Percentiles rank a stretch among this genome's conserved stretches.
phyloP scores from a whole-genome alignment of 371 early-diverging fungal genomes.

The Ordospora colligata region DNA sequence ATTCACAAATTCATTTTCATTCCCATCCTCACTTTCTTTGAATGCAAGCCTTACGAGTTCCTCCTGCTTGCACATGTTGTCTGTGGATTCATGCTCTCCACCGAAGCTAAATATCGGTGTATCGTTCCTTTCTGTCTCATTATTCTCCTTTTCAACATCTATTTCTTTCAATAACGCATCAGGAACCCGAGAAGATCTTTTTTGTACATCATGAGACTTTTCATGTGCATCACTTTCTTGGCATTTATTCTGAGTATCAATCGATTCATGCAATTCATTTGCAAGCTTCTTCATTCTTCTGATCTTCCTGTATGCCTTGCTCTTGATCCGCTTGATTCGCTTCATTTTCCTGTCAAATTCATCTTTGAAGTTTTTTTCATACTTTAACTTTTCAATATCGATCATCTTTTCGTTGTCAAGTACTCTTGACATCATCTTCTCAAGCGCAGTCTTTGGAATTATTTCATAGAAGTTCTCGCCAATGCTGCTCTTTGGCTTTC shows the following conservation, averaged over 20 bases:
- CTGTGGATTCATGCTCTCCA: neutral
- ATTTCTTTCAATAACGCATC: neutral
- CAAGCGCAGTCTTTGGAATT: constrained; percentile 36
- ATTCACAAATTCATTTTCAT: constrained; percentile 48
- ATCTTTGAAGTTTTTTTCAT: constrained; percentile 18
- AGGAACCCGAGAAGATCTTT: neutral
- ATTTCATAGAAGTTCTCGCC: constrained; percentile 18
- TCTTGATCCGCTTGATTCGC: constrained; percentile 58
- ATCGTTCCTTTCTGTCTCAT: neutral
- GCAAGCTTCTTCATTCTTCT: constrained; percentile 20
- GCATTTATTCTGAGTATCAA: neutral
- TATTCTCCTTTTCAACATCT: constrained; percentile 26
- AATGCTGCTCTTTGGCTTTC: neutral
- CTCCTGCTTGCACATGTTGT: neutral
- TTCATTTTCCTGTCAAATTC: constrained; percentile 54
- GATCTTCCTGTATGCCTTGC: constrained; percentile 52
- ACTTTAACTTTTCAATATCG: constrained; percentile 12
- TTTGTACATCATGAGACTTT: neutral
- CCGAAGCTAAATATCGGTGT: constrained; percentile 7
- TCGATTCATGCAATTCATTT: neutral
- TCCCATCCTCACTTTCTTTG: constrained; percentile 22
- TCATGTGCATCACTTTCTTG: neutral
- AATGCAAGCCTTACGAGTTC: constrained; percentile 37
- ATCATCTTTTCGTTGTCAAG: constrained; percentile 4
- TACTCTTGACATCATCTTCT: constrained; percentile 30